phyloP scores from a whole-genome alignment of 2,329 filamentous ascomycete genomes.

The Aspergillus fructus region DNA sequence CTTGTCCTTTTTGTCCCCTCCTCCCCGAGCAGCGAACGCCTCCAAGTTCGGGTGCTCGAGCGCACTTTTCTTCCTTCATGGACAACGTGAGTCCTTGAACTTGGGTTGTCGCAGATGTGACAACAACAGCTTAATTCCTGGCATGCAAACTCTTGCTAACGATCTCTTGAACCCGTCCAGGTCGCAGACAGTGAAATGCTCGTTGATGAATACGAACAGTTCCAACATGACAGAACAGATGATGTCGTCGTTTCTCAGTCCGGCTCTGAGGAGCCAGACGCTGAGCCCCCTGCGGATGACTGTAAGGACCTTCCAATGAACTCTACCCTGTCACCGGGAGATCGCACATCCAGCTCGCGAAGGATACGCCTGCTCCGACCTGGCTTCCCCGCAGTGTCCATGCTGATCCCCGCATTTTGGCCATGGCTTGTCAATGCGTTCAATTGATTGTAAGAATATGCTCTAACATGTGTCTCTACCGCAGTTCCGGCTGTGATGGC shows the following conservation, averaged over 20 bases:
- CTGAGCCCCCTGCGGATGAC: constrained; percentile 59
- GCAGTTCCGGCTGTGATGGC: constrained; percentile 83
- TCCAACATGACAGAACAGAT: constrained; percentile 62
- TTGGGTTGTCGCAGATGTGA: neutral
- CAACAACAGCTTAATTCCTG: neutral
- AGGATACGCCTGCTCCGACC: neutral
- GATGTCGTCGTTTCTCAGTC: constrained; percentile 63
- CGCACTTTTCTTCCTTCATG: constrained; percentile 41
- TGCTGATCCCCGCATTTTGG: neutral
- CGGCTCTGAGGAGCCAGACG: constrained; percentile 57
- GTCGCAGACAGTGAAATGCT: constrained; percentile 61
- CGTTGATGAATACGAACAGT: constrained; percentile 57
- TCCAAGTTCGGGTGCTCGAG: constrained; percentile 31
- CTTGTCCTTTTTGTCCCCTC: constrained; percentile 9
- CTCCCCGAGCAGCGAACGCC: constrained; percentile 23
- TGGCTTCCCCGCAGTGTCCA: constrained; percentile 13
- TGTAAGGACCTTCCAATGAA: constrained; percentile 39
- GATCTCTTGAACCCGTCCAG: constrained; percentile 38
- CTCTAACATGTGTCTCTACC: constrained; percentile 17
- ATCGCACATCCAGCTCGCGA: neutral
- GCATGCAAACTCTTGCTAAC: constrained; percentile 3
- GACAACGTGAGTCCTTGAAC: constrained; percentile 42
- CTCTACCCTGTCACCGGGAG: neutral
- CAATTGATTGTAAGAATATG: neutral
- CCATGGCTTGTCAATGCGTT: neutral